Evolutionary conservation across 2,329 filamentous ascomycete genomes (phyloP).

Genomic region (Plenodomus tracheiphilus): DNA sequence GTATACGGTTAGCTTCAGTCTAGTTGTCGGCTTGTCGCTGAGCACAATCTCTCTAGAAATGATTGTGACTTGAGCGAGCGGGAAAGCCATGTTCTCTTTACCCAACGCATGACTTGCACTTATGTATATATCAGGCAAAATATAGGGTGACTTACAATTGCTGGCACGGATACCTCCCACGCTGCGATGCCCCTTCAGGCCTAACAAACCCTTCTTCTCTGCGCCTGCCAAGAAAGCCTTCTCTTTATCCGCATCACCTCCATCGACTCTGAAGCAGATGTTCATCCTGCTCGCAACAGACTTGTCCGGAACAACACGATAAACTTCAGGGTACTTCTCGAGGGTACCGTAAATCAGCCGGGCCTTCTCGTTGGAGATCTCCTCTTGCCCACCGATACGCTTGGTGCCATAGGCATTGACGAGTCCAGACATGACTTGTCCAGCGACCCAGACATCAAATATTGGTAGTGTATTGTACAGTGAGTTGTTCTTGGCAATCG

Average conservation of each 20-base stretch:
- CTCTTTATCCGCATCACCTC: slow-evolving; percentile 70
- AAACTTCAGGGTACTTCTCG: slow-evolving; percentile 73
- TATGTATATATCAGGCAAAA: not conserved
- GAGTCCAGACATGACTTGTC: slow-evolving; percentile 81
- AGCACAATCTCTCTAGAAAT: not conserved
- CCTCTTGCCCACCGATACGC: slow-evolving; percentile 77
- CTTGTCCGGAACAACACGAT: slow-evolving; percentile 77
- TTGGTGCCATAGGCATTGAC: slow-evolving; percentile 64
- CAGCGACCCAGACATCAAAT: slow-evolving; percentile 89
- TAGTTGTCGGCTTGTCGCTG: not conserved
- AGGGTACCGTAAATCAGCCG: slow-evolving; percentile 74
- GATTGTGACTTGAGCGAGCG: no score
- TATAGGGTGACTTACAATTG: slow-evolving; percentile 61
- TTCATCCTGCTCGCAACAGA: slow-evolving; percentile 85
- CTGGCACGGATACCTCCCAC: slow-evolving; percentile 84
- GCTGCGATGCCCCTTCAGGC: slow-evolving; percentile 85
- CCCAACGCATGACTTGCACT: not conserved
- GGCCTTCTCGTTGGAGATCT: slow-evolving; percentile 74
- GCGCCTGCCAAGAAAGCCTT: slow-evolving; percentile 78
- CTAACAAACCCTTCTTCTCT: slow-evolving; percentile 69
- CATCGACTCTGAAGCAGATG: slow-evolving; percentile 82
- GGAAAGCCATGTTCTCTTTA: not conserved
- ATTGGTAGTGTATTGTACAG: slow-evolving; percentile 96
- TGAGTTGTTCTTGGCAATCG: slow-evolving; percentile 87
- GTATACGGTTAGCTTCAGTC: slow-evolving; percentile 18